These are phyloP conservation scores for Fistulinella cinereoalba DNA, from an alignment of 1,284 basidiomycete genomes.

Conservation along the genomic window DNA sequence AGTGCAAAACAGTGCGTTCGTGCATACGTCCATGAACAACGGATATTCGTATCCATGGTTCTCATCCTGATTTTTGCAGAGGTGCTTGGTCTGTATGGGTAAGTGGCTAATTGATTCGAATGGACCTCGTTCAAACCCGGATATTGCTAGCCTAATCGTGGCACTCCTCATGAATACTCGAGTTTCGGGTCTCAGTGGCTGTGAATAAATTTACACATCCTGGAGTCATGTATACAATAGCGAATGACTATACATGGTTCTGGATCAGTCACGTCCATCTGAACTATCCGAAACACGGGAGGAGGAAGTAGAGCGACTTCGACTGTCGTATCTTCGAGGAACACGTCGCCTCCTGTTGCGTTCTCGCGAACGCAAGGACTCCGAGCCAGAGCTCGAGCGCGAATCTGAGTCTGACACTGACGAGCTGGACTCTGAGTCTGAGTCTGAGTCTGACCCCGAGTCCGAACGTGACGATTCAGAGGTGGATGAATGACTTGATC, in stretches of 20 bases:
- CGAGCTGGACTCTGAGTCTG: slow-evolving; percentile 38
- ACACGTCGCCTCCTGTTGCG: slow-evolving; percentile 45
- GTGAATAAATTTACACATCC: slow-evolving; percentile 18
- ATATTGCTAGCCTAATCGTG: slow-evolving; percentile 67
- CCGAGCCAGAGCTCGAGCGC: slow-evolving; percentile 23
- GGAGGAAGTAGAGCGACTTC: slow-evolving; percentile 21
- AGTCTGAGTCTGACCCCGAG: slow-evolving; percentile 38
- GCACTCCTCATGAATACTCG: slow-evolving; percentile 85
- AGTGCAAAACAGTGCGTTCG: slow-evolving; percentile 54
- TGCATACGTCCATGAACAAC: slow-evolving; percentile 80
- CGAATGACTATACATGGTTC: slow-evolving; percentile 8
- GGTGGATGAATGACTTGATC: slow-evolving; percentile 23
- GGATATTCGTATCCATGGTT: slow-evolving; percentile 89
- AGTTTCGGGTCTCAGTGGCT: slow-evolving; percentile 38
- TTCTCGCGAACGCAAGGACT: slow-evolving; percentile 43
- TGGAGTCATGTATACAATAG: slow-evolving; percentile 14
- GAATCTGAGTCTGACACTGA: slow-evolving; percentile 44
- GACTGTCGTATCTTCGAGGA: slow-evolving; percentile 32
- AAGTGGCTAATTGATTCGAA: slow-evolving; percentile 22
- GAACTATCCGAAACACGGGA: slow-evolving; percentile 18
- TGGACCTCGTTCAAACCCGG: background rate
- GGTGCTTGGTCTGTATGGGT: slow-evolving; percentile 89
- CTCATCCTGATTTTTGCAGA: slow-evolving; percentile 94
- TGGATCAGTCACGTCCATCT: slow-evolving; percentile 14
- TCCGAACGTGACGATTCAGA: slow-evolving; percentile 36